These are phyloP conservation scores for Davidsoniella australis DNA, from an alignment of 2,329 filamentous ascomycete genomes.

Conservation along the genomic window DNA sequence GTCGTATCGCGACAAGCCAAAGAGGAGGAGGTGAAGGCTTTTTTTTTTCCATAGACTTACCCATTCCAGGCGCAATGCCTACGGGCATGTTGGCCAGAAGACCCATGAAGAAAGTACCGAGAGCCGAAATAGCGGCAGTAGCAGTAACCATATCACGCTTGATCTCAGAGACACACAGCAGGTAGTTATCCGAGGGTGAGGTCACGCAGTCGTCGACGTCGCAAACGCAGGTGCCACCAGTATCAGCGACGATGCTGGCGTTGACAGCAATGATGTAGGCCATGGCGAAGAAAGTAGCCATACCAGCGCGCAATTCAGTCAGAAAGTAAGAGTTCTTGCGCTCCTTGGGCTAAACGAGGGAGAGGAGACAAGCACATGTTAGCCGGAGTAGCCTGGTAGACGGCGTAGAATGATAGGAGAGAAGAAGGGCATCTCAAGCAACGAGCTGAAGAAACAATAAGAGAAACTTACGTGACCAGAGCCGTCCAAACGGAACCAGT, in stretches of 20 bases:
- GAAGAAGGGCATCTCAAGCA: slow-evolving; percentile 1
- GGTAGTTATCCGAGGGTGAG: slow-evolving; percentile 29
- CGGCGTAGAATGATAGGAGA: neutral
- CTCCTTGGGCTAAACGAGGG: slow-evolving; percentile 37
- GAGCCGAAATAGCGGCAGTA: slow-evolving; percentile 64
- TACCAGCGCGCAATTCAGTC: slow-evolving; percentile 67
- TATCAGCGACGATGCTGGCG: slow-evolving; percentile 39
- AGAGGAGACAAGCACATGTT: neutral
- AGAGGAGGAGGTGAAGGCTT: too few species aligned
- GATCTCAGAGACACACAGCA: slow-evolving; percentile 44
- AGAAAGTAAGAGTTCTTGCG: slow-evolving; percentile 62
- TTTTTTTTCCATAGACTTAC: slow-evolving; percentile 14
- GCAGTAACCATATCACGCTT: slow-evolving; percentile 70
- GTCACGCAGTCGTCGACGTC: slow-evolving; percentile 11
- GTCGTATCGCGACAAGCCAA: too few species aligned
- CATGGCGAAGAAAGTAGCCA: slow-evolving; percentile 62
- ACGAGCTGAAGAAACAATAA: neutral
- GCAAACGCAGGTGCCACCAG: slow-evolving; percentile 63
- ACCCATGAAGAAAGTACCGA: slow-evolving; percentile 72
- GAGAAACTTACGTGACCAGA: slow-evolving; percentile 54
- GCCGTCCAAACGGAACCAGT: slow-evolving; percentile 65
- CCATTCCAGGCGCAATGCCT: slow-evolving; percentile 24
- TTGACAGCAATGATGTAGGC: slow-evolving; percentile 38
- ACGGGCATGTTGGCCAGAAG: slow-evolving; percentile 57
- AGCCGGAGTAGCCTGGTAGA: neutral